phyloP scores from a whole-genome alignment of 2,329 filamentous ascomycete genomes.

The Monilinia polystroma region DNA sequence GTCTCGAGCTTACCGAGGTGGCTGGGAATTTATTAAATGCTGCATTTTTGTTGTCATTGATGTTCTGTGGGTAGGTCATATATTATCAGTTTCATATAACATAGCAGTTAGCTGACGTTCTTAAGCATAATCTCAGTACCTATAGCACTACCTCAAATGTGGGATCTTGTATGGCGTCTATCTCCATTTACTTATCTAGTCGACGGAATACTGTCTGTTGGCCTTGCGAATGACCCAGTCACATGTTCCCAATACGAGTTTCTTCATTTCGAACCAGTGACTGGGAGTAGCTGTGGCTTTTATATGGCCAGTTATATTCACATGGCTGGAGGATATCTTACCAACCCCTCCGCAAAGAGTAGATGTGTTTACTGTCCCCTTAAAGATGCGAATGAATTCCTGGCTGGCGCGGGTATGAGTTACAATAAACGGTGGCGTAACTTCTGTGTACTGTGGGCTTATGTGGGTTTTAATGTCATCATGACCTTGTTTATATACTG shows the following conservation, averaged over 20 bases:
- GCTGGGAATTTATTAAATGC: slow-evolving; percentile 75
- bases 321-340: slow-evolving; percentile 45
- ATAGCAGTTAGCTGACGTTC: background rate
- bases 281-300: slow-evolving; percentile 56
- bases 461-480: slow-evolving; percentile 53
- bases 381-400: slow-evolving; percentile 56
- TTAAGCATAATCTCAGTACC: slow-evolving; percentile 65
- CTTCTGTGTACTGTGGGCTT: slow-evolving; percentile 50
- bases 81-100: background rate
- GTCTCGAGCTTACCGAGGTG: slow-evolving; percentile 71
- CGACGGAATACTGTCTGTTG: slow-evolving; percentile 67
- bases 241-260: slow-evolving; percentile 58
- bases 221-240: slow-evolving; percentile 65
- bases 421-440: slow-evolving; percentile 68
- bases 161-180: slow-evolving; percentile 81
- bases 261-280: slow-evolving; percentile 43
- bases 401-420: slow-evolving; percentile 57
- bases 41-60: slow-evolving; percentile 68
- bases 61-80: slow-evolving; percentile 57
- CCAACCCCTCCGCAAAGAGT: slow-evolving; percentile 58
- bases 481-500: slow-evolving; percentile 55
- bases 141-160: slow-evolving; percentile 65
- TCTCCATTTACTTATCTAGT: slow-evolving; percentile 83
- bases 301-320: slow-evolving; percentile 56
- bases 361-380: slow-evolving; percentile 63